Conservation (phyloP, 139 green algal genomes). For the Asterochloris erici region DNA sequence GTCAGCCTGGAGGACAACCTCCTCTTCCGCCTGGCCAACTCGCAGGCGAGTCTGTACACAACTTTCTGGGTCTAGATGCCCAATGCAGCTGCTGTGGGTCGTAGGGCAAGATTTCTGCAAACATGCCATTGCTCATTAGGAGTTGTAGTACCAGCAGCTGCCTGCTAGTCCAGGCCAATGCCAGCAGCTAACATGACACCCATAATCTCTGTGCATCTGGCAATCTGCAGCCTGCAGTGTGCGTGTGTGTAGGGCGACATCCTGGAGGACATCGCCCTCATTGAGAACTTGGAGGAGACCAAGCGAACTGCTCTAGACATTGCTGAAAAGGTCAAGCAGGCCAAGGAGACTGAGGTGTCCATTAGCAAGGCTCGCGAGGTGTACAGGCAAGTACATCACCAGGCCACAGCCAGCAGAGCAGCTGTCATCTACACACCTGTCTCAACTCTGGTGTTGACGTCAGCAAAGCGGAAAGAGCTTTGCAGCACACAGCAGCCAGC, state of each 20-base stretch:
- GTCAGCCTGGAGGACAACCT: slow-evolving; percentile 87
- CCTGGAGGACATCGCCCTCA: slow-evolving; percentile 87
- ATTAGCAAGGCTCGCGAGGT: slow-evolving; percentile 75
- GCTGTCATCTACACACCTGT: too few relatives aligned
- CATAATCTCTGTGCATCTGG: not conserved
- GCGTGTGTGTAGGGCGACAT: slow-evolving; percentile 74
- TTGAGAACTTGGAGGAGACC: slow-evolving; percentile 90
- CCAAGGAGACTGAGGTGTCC: slow-evolving; percentile 61
- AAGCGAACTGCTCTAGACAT: slow-evolving; percentile 85
- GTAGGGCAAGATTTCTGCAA: too few relatives aligned
- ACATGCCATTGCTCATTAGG: not conserved
- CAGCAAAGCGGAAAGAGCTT: too few relatives aligned
- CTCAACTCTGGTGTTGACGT: too few relatives aligned
- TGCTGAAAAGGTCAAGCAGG: slow-evolving; percentile 75
- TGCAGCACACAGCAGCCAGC: too few relatives aligned
- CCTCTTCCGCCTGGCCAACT: slow-evolving; percentile 72
- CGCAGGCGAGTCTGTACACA: slow-evolving; percentile 29
- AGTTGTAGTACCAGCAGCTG: not conserved
- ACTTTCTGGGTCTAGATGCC: not conserved
- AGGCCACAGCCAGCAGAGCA: too few relatives aligned
- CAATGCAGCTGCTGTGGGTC: too few relatives aligned
- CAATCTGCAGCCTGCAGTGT: not conserved
- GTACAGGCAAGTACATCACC: slow-evolving; percentile 41
- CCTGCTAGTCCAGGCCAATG: not conserved
- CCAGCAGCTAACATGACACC: not conserved